Evolutionary conservation across 352 stramenopile species (phyloP), one percentile per base, ranked within the genome.

Genomic region (Globisporangium solare): DNA sequence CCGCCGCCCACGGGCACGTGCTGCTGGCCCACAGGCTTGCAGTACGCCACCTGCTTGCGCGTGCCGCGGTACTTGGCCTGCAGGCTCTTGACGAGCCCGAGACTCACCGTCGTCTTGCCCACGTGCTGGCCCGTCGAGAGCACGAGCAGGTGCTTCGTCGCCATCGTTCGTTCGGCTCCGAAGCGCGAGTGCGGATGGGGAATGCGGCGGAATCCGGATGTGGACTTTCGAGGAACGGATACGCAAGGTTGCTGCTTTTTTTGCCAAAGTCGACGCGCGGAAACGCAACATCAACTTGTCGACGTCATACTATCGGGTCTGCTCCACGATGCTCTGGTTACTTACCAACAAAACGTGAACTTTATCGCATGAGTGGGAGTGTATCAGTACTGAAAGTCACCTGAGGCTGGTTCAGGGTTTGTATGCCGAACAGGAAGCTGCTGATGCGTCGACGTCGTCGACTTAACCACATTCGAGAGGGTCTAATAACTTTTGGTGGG

Each of bases 1-100:
- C 82, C 79, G 48, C 73, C 76, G 37, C 78, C 76, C 50, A 97
- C 86, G 12, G 82, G 70, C 37, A 96, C 84, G 56, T 96, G 89
- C 61, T 98, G 87, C 73, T 99, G 95, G 2, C 96, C 96, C 49
- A 99, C 95, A 31, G 96, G 95, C 57, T 99, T 99, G 63, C 97
- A 96, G 67, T 98, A 98, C 8, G 83, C 85, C 46, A 92, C 77
- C 49, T 86, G 73, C 58, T 76, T 79, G 42, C 75, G 58, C 0
- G 71, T 68, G 47, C 71, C 76, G 14, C 72, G 66, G 63, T 98
- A 97, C 54, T 92, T 77, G 63, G 95, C 88, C 62, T 97, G 85
- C 45, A 99, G 80, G 22, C 88, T 94, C 64, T 94, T 96, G 57
- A 98, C 88, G 49, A 99, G 71, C 4, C 94, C 96, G 32, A 99